Evolutionary conservation across 352 stramenopile genomes (phyloP).

Genomic region (Globisporangium cylindrosporum): DNA sequence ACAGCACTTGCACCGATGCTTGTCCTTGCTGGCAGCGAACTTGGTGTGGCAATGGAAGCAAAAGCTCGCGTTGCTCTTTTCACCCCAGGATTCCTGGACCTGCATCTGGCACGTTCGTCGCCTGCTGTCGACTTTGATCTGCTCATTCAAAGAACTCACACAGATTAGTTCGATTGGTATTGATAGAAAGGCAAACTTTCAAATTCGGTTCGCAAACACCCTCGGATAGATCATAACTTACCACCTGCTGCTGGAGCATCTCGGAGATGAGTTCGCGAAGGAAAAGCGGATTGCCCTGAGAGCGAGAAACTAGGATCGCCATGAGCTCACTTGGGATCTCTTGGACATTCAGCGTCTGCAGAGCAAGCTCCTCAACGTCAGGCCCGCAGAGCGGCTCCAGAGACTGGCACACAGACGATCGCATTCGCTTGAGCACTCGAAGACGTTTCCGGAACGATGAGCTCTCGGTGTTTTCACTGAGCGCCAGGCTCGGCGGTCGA

Average conservation of each 20-base stretch:
- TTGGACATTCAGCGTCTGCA: slow-evolving; percentile 61
- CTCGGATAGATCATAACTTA: slow-evolving; percentile 16
- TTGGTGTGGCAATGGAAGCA: slow-evolving; percentile 77
- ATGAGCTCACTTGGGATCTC: slow-evolving; percentile 57
- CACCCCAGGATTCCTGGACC: slow-evolving; percentile 76
- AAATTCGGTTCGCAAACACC: background rate
- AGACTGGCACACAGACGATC: slow-evolving; percentile 37
- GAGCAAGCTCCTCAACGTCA: slow-evolving; percentile 61
- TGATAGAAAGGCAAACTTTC: background rate
- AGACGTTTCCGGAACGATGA: slow-evolving; percentile 76
- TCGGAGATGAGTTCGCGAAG: slow-evolving; percentile 82
- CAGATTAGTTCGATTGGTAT: background rate
- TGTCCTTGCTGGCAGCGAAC: slow-evolving; percentile 54
- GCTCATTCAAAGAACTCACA: background rate
- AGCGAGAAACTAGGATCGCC: slow-evolving; percentile 65
- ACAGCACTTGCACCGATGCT: slow-evolving; percentile 80
- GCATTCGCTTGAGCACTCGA: slow-evolving; percentile 66
- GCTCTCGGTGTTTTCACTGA: slow-evolving; percentile 71
- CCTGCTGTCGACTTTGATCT: slow-evolving; percentile 63
- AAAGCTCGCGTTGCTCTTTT: slow-evolving; percentile 65
- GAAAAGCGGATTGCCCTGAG: slow-evolving; percentile 83
- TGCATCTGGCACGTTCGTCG: slow-evolving; percentile 61
- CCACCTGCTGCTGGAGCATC: slow-evolving; percentile 75
- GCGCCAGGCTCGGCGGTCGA: slow-evolving; percentile 56
- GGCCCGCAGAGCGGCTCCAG: slow-evolving; percentile 55